These are phyloP conservation scores for Tolypocladium nubicola DNA, from an alignment of 2,329 filamentous ascomycete species.

Conservation along the genomic window DNA sequence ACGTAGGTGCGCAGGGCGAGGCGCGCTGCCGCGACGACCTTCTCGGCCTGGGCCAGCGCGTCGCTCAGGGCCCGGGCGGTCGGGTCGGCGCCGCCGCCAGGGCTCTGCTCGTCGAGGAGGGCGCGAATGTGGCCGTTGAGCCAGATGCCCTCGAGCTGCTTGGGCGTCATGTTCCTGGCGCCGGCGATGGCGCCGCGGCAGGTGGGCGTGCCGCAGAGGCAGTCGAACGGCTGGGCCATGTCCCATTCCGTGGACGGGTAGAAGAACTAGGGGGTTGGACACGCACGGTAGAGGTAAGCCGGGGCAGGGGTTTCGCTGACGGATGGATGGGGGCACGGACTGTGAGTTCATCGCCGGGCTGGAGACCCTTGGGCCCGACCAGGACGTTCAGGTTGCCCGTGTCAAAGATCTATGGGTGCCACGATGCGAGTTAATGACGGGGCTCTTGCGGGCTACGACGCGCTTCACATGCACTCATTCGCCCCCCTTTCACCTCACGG, in stretches of 20 bases:
- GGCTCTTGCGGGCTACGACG: not conserved
- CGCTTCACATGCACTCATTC: not conserved
- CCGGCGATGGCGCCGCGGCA: constrained; percentile 55
- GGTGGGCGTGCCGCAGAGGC: constrained; percentile 44
- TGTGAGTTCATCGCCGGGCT: constrained; percentile 47
- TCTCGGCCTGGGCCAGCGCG: constrained; percentile 34
- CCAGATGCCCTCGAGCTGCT: constrained; percentile 47
- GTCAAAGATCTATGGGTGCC: constrained; percentile 43
- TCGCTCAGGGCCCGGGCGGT: constrained; percentile 31
- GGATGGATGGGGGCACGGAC: constrained; percentile 18
- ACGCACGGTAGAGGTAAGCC: not conserved
- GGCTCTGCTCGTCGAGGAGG: constrained; percentile 33
- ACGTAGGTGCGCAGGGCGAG: constrained; percentile 30
- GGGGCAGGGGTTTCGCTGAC: no score
- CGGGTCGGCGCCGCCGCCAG: constrained; percentile 22
- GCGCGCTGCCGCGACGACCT: constrained; percentile 33
- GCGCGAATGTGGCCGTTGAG: constrained; percentile 51
- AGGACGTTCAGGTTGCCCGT: constrained; percentile 45
- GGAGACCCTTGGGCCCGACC: constrained; percentile 44
- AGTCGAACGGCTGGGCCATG: constrained; percentile 63
- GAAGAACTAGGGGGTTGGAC: constrained; percentile 42
- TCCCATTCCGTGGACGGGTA: constrained; percentile 67
- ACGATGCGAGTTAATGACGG: not conserved
- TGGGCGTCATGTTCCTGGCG: constrained; percentile 46
- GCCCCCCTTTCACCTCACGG: not conserved